Evolutionary conservation across 2,329 filamentous ascomycete species (phyloP).

Genomic region (Epichloe hybrida): DNA sequence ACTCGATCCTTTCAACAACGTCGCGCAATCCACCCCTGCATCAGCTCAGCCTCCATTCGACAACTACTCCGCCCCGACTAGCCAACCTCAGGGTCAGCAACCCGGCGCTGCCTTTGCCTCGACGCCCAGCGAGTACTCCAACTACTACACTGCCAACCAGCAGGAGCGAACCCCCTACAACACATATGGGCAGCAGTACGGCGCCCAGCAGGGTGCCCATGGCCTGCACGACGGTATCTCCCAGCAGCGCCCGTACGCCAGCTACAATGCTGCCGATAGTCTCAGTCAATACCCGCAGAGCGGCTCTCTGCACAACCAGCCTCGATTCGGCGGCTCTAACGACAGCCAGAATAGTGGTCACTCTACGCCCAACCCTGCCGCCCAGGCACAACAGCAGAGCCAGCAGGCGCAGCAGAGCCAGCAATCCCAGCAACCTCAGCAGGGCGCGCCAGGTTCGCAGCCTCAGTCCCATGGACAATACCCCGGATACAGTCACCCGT

Average conservation of each 20-base stretch:
- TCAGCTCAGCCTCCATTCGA: conserved; percentile 44
- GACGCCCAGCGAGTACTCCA: conserved; percentile 65
- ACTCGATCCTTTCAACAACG: conserved; percentile 62
- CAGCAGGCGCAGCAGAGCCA: neutral
- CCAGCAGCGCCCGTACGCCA: conserved; percentile 66
- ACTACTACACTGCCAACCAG: conserved; percentile 70
- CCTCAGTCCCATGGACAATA: conserved; percentile 35
- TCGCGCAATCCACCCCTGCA: conserved; percentile 46
- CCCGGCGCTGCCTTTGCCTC: conserved; percentile 57
- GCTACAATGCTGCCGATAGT: conserved; percentile 55
- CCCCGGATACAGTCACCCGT: conserved; percentile 41
- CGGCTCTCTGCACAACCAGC: conserved; percentile 40
- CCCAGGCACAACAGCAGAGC: conserved; percentile 34
- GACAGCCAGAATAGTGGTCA: conserved; percentile 79
- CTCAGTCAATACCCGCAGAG: conserved; percentile 62
- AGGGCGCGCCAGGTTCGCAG: conserved; percentile 28
- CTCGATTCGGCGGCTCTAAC: conserved; percentile 43
- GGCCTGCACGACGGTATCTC: conserved; percentile 59
- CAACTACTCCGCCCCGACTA: conserved; percentile 42
- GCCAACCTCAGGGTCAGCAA: conserved; percentile 44
- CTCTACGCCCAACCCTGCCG: conserved; percentile 74
- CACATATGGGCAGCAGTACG: conserved; percentile 56
- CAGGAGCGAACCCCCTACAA: conserved; percentile 65
- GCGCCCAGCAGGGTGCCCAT: conserved; percentile 42
- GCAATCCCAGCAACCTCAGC: conserved; percentile 20